These are phyloP conservation scores for Fabrea salina DNA, from an alignment of 169 alveolate genomes.

Conservation along the genomic window DNA sequence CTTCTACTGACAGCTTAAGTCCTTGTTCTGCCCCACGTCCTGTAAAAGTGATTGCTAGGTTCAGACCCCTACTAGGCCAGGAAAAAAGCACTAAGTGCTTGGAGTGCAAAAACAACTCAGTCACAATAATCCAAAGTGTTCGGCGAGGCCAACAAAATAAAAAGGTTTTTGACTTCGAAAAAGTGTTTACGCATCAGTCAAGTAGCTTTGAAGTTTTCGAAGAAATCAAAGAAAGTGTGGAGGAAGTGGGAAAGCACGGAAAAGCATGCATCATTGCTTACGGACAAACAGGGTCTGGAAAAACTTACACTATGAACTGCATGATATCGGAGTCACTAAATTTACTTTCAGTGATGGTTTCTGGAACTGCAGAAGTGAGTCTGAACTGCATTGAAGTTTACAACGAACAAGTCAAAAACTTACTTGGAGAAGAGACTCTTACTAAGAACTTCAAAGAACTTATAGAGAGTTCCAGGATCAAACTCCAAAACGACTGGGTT, in stretches of 20 bases:
- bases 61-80: not conserved
- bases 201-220: constrained; percentile 60
- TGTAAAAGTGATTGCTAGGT: constrained; percentile 1
- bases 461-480: not conserved
- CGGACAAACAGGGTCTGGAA: constrained; percentile 87
- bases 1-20: no score
- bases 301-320: constrained; percentile 82
- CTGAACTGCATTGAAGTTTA: constrained; percentile 74
- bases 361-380: constrained; percentile 52
- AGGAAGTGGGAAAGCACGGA: constrained; percentile 65
- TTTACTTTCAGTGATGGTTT: constrained; percentile 46
- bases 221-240: constrained; percentile 62
- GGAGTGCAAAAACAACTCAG: not conserved
- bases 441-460: constrained; percentile 35
- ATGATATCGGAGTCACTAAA: constrained; percentile 78
- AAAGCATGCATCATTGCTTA: constrained; percentile 80
- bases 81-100: not conserved
- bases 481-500: constrained; percentile 36
- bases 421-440: constrained; percentile 40
- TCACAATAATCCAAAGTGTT: not conserved
- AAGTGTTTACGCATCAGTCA: constrained; percentile 51
- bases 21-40: no score
- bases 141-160: not conserved
- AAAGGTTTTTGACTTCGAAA: constrained; percentile 65
- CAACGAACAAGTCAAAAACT: constrained; percentile 78